Base-by-base conservation (phyloP, 345 rosid species). In the Arabidopsis suecica region DNA sequence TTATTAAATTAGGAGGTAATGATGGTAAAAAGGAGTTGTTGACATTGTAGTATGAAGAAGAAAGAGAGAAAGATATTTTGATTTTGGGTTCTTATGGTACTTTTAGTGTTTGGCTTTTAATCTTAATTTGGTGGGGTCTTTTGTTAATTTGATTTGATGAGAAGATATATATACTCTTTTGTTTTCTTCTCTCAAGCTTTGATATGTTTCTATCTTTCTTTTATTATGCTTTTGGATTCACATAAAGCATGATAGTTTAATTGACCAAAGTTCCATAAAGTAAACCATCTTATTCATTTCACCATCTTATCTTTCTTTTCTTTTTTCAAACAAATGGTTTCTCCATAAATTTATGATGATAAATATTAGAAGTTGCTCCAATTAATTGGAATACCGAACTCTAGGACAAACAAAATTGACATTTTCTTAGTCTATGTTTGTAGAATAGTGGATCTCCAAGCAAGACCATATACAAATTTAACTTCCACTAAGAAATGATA, bases 61-160 rank as follows among this genome's bases (percentile, higher is more conserved):
- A 74, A 20, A 75, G 12, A 75, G 32, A 68, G 40, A 71, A 16
- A 77, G 56, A 59, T 47, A 57, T 38, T 69, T 18, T 49, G 37
- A 54, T 16, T 36, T 45, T 48, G 62, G 74, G 69, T 50, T 69
- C 48, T 69, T 61, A 7, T 28, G 30, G 60, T 64, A 57, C 47
- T 65, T 64, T 63, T 71, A 76, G 71, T 63, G 42, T 69, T 77
- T 69, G 71, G 75, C 5, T 61, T 69, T 55, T 45, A 36, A 71
- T 55, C 76, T 77, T 77, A 77, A 77, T 57, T 63, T 47, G 76
- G 70, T 62, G 68, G 79, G 61, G 68, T 69, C 65, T 76, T 53
- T 62, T 61, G 58, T 62, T 69, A 56, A 53, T 65, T 71, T 71
- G 71, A 53, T 65, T 71, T 71, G 71, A 76, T 76, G 59, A 61